Base-by-base conservation (phyloP, 2,329 filamentous ascomycete species). In the Nothomitra cinnamomea region DNA sequence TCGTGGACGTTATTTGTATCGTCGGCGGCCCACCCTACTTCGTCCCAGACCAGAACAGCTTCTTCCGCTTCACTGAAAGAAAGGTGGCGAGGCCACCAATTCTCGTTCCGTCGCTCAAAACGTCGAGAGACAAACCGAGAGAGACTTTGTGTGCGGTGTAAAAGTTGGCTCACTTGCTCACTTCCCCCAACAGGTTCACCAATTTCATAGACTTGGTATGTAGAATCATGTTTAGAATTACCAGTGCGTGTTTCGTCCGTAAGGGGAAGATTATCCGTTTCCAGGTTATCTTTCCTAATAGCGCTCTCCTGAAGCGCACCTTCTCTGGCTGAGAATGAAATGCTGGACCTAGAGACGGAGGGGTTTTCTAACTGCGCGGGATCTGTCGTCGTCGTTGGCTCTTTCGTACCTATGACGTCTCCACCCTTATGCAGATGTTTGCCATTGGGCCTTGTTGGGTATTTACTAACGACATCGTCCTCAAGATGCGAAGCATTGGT, bases 31-130 rank as follows among this genome's bases (percentile, higher is more conserved):
- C 70, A 67, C 2, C 71, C 65, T 24, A 82, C 65, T 49, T 77
- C 73, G 3, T 76, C 70, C 83, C 84, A 88, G 15, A 69, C 71
- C 1, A 88, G 68, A 6, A 89, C 69, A n/a, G 80, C 83, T 56
- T 87, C 82, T 66, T 86, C 83, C 1, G 82, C 85, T 45, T 82
- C 75, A 55, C 82, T 80, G 64, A 89, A 89, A 2, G 84, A 88
- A 57, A 89, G 72, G 43, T 83, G 77, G 1, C 84, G 79, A 1
- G 83, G 78, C 77, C 82, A 86, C 55, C 77, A 77, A 25, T 73
- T 72, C 57, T 85, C 80, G 56, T 78, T 74, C 1, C 70, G 36
- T 17, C 50, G 8, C 19, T 22, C 19, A 61, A 59, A 5, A 65
- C 5, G 56, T 57, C 1, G 55, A 66, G 52, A 59, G 64, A 28